Percentiles rank a stretch among this genome's conserved stretches.
phyloP scores from a whole-genome alignment of 139 green algal genomes.

The Nannochloris sp. region DNA sequence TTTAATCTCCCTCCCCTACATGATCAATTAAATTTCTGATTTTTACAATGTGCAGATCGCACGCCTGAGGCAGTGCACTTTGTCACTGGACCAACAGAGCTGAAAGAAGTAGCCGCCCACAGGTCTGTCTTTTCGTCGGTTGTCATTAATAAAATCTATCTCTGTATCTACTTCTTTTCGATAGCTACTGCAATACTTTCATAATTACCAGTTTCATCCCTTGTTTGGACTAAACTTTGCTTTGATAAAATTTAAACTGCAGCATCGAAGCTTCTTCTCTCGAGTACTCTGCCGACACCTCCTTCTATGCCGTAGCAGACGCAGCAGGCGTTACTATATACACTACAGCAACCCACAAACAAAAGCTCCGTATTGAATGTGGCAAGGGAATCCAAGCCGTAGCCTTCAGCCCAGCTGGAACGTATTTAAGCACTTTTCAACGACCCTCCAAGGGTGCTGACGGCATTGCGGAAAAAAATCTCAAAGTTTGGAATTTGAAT shows the following conservation, averaged over 20 bases:
- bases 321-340: conserved; percentile 21
- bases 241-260: conserved; percentile 1
- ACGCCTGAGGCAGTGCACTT: conserved; percentile 22
- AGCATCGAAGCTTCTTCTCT: conserved; percentile 16
- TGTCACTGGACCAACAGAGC: not conserved
- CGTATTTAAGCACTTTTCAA: conserved; percentile 55
- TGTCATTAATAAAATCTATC: too few relatives aligned
- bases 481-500: conserved; percentile 52
- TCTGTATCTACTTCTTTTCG: too few relatives aligned
- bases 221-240: not conserved
- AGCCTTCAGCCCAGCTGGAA: conserved; percentile 30
- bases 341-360: not conserved
- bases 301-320: conserved; percentile 13
- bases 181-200: too few relatives aligned
- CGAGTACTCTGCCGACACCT: conserved; percentile 26
- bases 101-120: not conserved
- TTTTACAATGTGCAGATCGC: too few relatives aligned
- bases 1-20: too few relatives aligned
- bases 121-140: too few relatives aligned
- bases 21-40: too few relatives aligned
- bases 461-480: conserved; percentile 8
- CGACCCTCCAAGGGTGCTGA: conserved; percentile 41
- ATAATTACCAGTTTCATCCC: not conserved
- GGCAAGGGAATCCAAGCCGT: conserved; percentile 27
- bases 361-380: conserved; percentile 20